Conservation (phyloP, 106 monocot species). For the Acorus calamus region DNA sequence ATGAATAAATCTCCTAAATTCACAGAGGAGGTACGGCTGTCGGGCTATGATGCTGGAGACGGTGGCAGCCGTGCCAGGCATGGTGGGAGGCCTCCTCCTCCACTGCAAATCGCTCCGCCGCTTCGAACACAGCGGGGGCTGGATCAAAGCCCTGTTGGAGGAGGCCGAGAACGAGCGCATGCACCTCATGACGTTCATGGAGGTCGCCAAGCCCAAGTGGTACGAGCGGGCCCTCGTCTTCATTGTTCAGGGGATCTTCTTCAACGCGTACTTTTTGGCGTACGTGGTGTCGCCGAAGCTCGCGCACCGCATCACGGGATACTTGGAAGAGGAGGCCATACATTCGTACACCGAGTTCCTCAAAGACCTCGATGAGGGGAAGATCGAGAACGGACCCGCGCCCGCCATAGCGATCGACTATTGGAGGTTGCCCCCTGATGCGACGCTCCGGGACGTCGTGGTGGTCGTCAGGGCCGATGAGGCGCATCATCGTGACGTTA, state of each 20-base stretch:
- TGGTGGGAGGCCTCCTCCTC: slow-evolving; percentile 60
- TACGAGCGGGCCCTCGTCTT: slow-evolving; percentile 52
- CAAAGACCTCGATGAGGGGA: slow-evolving; percentile 33
- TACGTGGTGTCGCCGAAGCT: slow-evolving; percentile 35
- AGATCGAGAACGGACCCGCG: slow-evolving; percentile 28
- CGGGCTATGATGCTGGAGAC: slow-evolving; percentile 71
- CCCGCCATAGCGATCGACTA: slow-evolving; percentile 46
- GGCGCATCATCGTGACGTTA: slow-evolving; percentile 46
- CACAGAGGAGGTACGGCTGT: slow-evolving; percentile 42
- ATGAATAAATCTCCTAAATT: no score
- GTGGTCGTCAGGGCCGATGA: slow-evolving; percentile 34
- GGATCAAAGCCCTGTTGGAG: slow-evolving; percentile 51
- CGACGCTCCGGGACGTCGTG: slow-evolving; percentile 43
- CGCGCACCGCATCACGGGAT: slow-evolving; percentile 40
- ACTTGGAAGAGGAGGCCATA: slow-evolving; percentile 51
- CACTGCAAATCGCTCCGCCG: slow-evolving; percentile 47
- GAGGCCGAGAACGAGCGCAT: slow-evolving; percentile 76
- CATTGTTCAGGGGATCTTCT: slow-evolving; percentile 37
- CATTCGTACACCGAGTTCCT: slow-evolving; percentile 53
- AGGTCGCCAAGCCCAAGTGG: slow-evolving; percentile 50
- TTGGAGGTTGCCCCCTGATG: slow-evolving; percentile 25
- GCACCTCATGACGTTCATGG: slow-evolving; percentile 80
- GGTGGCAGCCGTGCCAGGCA: slow-evolving; percentile 57
- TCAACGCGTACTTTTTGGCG: slow-evolving; percentile 44
- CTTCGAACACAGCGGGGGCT: slow-evolving; percentile 62